phyloP scores from a whole-genome alignment of 164 flowering plant genomes.

The Paratinospora sagittata region DNA sequence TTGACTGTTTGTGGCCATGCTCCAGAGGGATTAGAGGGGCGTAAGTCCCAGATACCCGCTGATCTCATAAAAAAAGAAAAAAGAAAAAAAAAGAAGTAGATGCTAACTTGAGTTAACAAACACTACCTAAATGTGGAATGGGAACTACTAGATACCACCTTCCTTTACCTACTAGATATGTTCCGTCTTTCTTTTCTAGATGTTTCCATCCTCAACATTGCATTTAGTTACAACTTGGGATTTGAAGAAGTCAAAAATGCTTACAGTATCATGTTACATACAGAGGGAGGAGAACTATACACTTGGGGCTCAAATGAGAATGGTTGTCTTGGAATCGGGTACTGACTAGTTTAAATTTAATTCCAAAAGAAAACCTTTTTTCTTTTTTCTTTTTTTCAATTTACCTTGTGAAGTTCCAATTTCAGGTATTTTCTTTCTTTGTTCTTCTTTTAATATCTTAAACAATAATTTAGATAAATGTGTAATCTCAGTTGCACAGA shows the following conservation, averaged over 20 bases:
- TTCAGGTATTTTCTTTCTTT: conserved; percentile 4
- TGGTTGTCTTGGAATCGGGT: conserved; percentile 99
- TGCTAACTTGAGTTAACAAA: too few species aligned
- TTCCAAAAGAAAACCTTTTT: conserved; percentile 2
- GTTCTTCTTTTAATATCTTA: neutral
- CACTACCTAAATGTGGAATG: too few species aligned
- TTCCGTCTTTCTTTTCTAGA: too few species aligned
- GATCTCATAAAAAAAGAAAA: too few species aligned
- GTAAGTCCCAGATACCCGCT: too few species aligned
- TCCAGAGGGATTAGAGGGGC: too few species aligned
- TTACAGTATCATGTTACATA: neutral
- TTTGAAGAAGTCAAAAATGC: neutral
- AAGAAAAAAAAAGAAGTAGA: too few species aligned
- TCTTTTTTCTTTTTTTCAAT: neutral
- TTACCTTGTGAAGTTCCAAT: neutral
- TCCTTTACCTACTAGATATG: neutral
- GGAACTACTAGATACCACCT: neutral
- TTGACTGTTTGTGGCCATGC: too few species aligned
- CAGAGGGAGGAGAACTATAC: conserved; percentile 77
- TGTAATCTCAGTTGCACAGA: conserved; percentile 44
- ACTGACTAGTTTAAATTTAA: conserved; percentile 14
- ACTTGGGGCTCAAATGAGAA: conserved; percentile 99
- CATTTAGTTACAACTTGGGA: neutral
- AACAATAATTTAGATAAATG: conserved; percentile 11
- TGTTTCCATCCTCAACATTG: neutral